Evolutionary conservation across 2,329 filamentous ascomycete genomes (phyloP), one percentile per base, ranked within the genome.

Genomic region (Talaromyces piceae): DNA sequence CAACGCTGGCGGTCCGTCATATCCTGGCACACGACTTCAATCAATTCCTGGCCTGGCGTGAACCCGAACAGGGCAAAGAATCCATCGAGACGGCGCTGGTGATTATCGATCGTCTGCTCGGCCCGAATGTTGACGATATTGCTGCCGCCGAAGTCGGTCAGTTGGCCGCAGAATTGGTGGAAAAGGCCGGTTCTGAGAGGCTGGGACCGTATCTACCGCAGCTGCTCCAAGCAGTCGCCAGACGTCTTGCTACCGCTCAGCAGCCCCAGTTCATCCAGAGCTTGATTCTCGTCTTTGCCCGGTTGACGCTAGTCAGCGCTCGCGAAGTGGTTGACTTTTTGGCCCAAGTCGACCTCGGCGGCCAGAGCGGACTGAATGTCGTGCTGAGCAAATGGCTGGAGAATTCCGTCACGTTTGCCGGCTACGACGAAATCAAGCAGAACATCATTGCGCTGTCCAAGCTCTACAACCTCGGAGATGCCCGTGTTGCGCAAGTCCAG

Each of bases 351-450:
- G 80, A 89, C 59, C 87, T 97, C 57, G 81, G 82, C 45, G 84
- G 84, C 8, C 61, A 68, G 53, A 94, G 79, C 62, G 93, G 91
- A n/a, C 74, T 98, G 6, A 82, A 91, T 57, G 84, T 96, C 22
- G 93, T 98, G 3, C 74, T 97, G 58, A 80, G 84, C 70, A 96
- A 97, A 71, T 98, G 93, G 93, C 77, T 98, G 1, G 93, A 97
- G 73, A 95, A 97, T 69, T 95, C 90, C 3, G 81, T 95, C 68
- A 95, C 87, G 68, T 98, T 98, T 71, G 90, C 90, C n/a, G 93
- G 93, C 11, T 98, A 96, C 61, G 91, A 97, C 61, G 91, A 96
- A 68, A 97, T 97, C 60, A 82, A 91, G 59, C 89, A 96, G 69
- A 98, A 97, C 63, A 88, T 96, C 53, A 91, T 95, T 60, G 93